Base-by-base conservation (phyloP, 2,329 filamentous ascomycete genomes). In the Trichoderma cornu-damae region DNA sequence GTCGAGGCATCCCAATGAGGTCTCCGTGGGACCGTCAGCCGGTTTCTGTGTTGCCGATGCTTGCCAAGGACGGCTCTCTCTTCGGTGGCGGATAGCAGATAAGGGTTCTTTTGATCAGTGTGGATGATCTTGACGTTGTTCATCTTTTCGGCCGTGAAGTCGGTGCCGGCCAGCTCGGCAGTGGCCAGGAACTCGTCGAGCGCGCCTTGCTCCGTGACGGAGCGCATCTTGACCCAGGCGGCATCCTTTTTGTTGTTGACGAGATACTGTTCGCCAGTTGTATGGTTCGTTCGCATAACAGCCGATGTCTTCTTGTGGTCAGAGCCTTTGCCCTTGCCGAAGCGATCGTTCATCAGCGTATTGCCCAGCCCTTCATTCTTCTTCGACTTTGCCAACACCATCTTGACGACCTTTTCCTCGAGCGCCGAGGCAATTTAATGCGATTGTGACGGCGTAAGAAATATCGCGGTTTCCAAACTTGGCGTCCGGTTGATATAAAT, bases 51-150 rank as follows among this genome's bases (percentile, higher is more conserved):
- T 69, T 86, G 81, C 68, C 85, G 86, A 66, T 97, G 93, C 75
- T 95, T 96, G 66, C 83, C 85, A 50, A 90, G 75, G 18, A 89
- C 80, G 8, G 81, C 83, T 65, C 86, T 80, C 78, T 99, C 92
- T 70, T 99, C 93, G 24, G 85, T 82, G 0, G 88, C 85, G 0
- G 90, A 93, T 16, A 99, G 79, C 4, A 99, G 78, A 66, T 93
- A 99, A 0, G 94, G 94, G 72, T 99, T 99, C 76, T 88, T 90
- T 75, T 96, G 92, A 72, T 96, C 91, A 64, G 87, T 87, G 72
- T 99, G 94, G 65, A 99, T 96, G 70, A 99, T 96, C 78, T 96
- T 96, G 74, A 97, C 89, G 69, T 95, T 97, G 76, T 93, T 97
- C 84, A 96, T 89, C 81, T 97, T 97, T 78, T 97, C 92, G 26